Conservation (phyloP, 202 grass and related monocot genomes). For the Saccharum hybrid region DNA sequence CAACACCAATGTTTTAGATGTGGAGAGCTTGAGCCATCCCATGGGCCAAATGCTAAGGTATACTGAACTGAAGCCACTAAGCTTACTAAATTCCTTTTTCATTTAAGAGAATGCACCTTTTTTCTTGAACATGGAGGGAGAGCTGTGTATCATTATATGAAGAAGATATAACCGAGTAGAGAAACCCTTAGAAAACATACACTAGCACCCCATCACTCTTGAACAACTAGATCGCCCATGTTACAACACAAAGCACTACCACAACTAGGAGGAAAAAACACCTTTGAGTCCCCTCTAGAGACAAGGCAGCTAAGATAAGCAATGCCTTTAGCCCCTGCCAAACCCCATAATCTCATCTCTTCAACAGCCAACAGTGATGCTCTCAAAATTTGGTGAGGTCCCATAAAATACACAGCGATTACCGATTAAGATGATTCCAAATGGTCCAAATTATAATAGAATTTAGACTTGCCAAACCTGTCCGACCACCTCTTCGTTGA, state of each 20-base stretch:
- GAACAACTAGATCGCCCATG: background rate
- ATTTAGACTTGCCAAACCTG: background rate
- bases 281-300: background rate
- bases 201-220: background rate
- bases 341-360: background rate
- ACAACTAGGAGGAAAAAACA: background rate
- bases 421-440: background rate
- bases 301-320: background rate
- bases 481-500: background rate
- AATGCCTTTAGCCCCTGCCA: background rate
- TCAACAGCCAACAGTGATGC: background rate
- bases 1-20: constrained; percentile 50
- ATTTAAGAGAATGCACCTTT: background rate
- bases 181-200: background rate
- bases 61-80: background rate
- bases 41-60: constrained; percentile 55
- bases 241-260: background rate
- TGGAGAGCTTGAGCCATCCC: constrained; percentile 44
- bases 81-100: background rate
- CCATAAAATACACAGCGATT: background rate
- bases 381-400: background rate
- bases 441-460: background rate
- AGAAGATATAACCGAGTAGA: background rate
- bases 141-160: background rate
- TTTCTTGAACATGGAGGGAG: background rate